Evolutionary conservation across 257 asterid species (phyloP), one percentile per base, ranked within the genome.

Genomic region (Fraxinus anomala): DNA sequence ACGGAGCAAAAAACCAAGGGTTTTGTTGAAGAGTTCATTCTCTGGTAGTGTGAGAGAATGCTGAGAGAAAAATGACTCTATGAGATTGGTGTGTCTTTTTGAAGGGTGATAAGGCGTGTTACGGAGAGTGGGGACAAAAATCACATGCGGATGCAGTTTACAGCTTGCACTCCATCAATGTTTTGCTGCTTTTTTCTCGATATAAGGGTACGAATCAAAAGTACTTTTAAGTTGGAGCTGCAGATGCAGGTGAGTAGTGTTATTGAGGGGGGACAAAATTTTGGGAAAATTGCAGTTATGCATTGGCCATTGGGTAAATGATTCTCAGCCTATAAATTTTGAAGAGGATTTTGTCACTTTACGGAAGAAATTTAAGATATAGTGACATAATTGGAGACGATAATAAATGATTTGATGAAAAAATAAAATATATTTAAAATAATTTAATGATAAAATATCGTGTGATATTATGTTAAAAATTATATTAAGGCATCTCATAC

Each of bases 1-100:
- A 81, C 12, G 8, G 79, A 47, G 76, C 42, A 39, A 10, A 72
- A 73, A 75, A 84, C 47, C 71, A 30, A 69, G 68, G 3, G 66
- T 11, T 61, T 82, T 42, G 70, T 66, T 70, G 82, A 80, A 80
- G 78, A 30, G 4, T 77, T 83, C 92, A 91, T 88, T 2, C 14
- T 17, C 24, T 19, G 59, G 73, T 37, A 5, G 67, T 14, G 83
- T 8, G 42, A 6, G 72, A 39, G 77, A 33, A 34, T 12, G 73
- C 49, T 40, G 49, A 40, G 16, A 1, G 12, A 40, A 40, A 40
- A 40, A 11, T 11, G 4, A 1, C 0, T 40, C 11, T 2, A 2
- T 0, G 30, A 9, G 26, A 6, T 23, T 63, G 68, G 30, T 10
- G 13, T 6, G 68, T 24, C 14, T 3, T 63, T 63, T 24, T 63